Evolutionary conservation across 129 eudicot species (phyloP).

Genomic region (Oenanthe sinensis): DNA sequence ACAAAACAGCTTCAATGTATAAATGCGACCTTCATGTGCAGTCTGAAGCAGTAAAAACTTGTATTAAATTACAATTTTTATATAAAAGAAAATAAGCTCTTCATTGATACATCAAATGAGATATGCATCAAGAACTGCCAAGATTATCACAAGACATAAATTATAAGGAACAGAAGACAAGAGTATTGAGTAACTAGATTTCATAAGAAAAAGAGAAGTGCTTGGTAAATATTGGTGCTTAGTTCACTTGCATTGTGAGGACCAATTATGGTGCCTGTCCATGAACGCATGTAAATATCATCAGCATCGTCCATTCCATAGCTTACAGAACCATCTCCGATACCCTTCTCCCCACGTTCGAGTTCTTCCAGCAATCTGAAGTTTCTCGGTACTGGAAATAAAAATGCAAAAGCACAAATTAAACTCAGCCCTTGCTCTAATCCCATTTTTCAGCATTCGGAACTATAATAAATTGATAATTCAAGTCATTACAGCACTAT

Average conservation of each 20-base stretch:
- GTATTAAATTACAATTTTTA: not conserved
- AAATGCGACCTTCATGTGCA: conserved; percentile 14
- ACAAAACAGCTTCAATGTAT: conserved; percentile 7
- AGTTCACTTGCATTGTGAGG: conserved; percentile 8
- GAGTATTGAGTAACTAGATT: not conserved
- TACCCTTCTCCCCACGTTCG: conserved; percentile 15
- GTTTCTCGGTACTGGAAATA: conserved; percentile 7
- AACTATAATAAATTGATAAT: not conserved
- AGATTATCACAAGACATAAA: not conserved
- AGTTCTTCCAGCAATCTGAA: conserved; percentile 13
- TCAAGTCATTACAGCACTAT: not conserved
- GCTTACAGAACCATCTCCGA: conserved; percentile 13
- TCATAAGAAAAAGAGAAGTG: not conserved
- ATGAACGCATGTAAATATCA: conserved; percentile 14
- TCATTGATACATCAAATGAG: not conserved
- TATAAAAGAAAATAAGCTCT: not conserved
- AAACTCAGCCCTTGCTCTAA: not conserved
- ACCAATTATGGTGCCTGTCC: conserved; percentile 15
- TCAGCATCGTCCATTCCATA: conserved; percentile 12
- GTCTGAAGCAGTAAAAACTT: not conserved
- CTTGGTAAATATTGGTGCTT: not conserved
- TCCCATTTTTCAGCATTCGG: not conserved
- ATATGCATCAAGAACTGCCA: not conserved
- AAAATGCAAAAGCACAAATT: not conserved
- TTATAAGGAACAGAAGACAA: not conserved